phyloP scores from a whole-genome alignment of 192 early-diverging fungal genomes.

The Linnemannia schmuckeri region DNA sequence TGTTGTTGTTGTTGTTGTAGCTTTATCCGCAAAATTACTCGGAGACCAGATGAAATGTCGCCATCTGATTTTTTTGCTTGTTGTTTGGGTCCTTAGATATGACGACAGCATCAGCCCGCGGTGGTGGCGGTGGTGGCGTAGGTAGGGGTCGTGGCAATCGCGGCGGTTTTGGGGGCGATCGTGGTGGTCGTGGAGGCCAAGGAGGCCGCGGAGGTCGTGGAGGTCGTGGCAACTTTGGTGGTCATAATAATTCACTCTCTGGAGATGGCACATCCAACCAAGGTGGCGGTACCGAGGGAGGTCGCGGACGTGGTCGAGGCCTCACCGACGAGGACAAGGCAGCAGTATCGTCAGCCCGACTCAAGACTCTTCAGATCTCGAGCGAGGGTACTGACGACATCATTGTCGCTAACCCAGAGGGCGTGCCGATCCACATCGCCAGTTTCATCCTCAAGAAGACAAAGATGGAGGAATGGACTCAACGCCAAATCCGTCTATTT shows the following conservation, averaged over 20 bases:
- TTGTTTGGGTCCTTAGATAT: neutral
- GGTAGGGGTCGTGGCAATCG: neutral
- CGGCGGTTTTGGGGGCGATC: neutral
- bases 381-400: constrained; percentile 49
- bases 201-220: neutral
- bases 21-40: neutral
- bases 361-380: constrained; percentile 19
- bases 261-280: constrained; percentile 1
- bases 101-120: neutral
- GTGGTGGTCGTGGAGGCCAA: neutral
- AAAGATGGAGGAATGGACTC: neutral
- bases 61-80: too few species aligned
- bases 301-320: neutral
- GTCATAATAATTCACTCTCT: neutral
- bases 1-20: neutral
- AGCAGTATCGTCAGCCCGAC: neutral
- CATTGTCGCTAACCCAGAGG: constrained; percentile 17
- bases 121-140: neutral
- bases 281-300: neutral
- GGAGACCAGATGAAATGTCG: too few species aligned
- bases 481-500: constrained; percentile 20
- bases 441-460: constrained; percentile 7
- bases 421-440: constrained; percentile 8
- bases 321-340: constrained; percentile 11
- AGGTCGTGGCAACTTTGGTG: neutral